phyloP scores from a whole-genome alignment of 805 yeast species.

The Lachancea nothofagi region DNA sequence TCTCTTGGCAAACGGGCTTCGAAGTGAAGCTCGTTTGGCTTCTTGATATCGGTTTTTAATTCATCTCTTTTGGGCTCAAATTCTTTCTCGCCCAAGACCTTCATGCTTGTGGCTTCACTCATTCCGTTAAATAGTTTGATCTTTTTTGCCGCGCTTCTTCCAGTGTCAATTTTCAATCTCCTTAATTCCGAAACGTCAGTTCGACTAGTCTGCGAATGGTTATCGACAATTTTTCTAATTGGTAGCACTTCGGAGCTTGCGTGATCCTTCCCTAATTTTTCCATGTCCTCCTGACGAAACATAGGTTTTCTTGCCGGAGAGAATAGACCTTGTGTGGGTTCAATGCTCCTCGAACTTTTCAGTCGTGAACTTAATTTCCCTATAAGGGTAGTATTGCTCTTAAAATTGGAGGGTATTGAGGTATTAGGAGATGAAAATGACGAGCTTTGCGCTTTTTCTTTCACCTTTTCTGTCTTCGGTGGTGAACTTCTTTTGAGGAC shows the following conservation, averaged over 20 bases:
- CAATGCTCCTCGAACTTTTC: conserved; percentile 22
- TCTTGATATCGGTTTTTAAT: background rate
- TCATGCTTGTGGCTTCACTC: conserved; percentile 17
- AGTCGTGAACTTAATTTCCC: conserved; percentile 36
- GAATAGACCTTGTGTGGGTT: conserved; percentile 35
- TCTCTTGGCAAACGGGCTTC: background rate
- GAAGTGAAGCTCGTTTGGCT: background rate
- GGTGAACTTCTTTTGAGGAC: conserved; percentile 17
- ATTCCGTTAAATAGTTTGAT: conserved; percentile 33
- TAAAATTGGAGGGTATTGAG: conserved; percentile 15
- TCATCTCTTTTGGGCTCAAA: background rate
- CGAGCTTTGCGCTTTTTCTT: conserved; percentile 14
- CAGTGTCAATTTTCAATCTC: conserved; percentile 38
- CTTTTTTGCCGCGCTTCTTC: conserved; percentile 41
- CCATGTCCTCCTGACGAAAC: conserved; percentile 1
- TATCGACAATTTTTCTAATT: conserved; percentile 9
- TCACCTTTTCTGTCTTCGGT: background rate
- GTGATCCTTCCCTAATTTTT: background rate
- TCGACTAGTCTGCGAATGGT: conserved; percentile 9
- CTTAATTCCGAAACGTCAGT: conserved; percentile 28
- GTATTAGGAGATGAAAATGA: conserved; percentile 16
- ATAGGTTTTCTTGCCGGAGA: conserved; percentile 26
- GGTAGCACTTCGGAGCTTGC: conserved; percentile 3
- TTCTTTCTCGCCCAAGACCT: conserved; percentile 9
- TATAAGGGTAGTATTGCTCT: conserved; percentile 19